Base-by-base conservation (phyloP, 768 basidiomycete genomes). In the Inosperma sp. region DNA sequence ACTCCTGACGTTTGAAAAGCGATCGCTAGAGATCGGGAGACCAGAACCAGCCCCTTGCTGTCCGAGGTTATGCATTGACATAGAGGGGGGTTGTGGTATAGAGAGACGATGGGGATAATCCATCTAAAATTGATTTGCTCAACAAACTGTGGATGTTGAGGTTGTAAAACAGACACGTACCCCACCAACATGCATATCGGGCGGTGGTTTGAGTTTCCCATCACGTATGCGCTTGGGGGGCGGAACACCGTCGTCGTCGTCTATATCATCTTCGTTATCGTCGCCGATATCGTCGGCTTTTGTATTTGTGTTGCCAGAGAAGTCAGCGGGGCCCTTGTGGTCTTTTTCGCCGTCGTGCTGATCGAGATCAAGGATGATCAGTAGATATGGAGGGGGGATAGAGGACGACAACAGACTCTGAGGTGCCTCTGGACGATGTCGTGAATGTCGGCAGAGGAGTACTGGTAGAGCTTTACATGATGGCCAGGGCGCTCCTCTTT, bases 391-490 rank as follows among this genome's bases (percentile, higher is more conserved):
- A 52, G 36, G 46, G 44, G 51, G 35, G 40, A 43, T 52, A 45
- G 16, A 22, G 27, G 45, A 7, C 25, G 23, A 23, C 45, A 13
- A 66, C 71, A 13, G 49, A 75, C 77, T 43, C 68, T 64, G 17
- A 84, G 55, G 65, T 88, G 86, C 35, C 85, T 78, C 54, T 84
- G 76, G 23, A 90, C 79, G 56, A 89, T 82, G 53, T 79, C 75
- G 54, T 82, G 77, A 51, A 85, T 79, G 61, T 89, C 84, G 10
- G 68, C 63, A 10, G 87, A 89, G 64, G 84, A 83, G 60, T 90
- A 91, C 63, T 90, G 85, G 70, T 86, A 88, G 16, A 89, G 77
- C 71, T 89, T 90, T 56, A 82, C 68, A 70, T 87, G 82, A 65
- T 90, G 87, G 14, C 88, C 86, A 44, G 83, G 76, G 27, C 83